Evolutionary conservation across 2,329 filamentous ascomycete genomes (phyloP).

Genomic region (Hypomyces rosellus): DNA sequence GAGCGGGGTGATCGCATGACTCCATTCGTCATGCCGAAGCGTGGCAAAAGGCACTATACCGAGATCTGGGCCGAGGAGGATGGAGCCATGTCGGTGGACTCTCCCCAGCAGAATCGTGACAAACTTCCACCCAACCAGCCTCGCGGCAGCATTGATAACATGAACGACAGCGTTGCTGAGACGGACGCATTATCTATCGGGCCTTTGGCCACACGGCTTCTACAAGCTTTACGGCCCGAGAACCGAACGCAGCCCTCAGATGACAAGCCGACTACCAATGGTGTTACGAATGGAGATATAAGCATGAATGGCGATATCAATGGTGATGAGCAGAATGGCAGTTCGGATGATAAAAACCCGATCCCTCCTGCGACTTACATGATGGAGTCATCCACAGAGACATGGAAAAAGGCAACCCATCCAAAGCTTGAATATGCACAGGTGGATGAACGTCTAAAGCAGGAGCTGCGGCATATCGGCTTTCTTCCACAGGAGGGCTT

Average conservation of each 20-base stretch:
- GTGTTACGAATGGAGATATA: conserved; percentile 48
- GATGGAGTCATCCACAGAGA: conserved; percentile 66
- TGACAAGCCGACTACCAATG: conserved; percentile 49
- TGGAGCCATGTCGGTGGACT: conserved; percentile 68
- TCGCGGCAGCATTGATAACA: conserved; percentile 76
- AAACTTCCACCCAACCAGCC: conserved; percentile 73
- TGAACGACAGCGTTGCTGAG: conserved; percentile 80
- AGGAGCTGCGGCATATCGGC: conserved; percentile 85
- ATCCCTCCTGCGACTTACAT: conserved; percentile 70
- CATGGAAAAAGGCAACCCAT: conserved; percentile 72
- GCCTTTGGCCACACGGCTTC: conserved; percentile 73
- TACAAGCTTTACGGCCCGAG: conserved; percentile 77
- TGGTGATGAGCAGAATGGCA: conserved; percentile 28
- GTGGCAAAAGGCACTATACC: conserved; percentile 77
- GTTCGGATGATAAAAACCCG: conserved; percentile 30
- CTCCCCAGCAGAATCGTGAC: conserved; percentile 53
- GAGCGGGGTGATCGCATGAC: conserved; percentile 79
- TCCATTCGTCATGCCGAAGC: conserved; percentile 79
- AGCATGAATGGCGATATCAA: conserved; percentile 45
- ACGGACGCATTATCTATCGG: conserved; percentile 86
- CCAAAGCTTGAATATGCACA: conserved; percentile 76
- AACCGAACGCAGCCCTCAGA: conserved; percentile 50
- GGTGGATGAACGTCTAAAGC: conserved; percentile 84
- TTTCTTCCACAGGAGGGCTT: conserved; percentile 64
- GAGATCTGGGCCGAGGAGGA: conserved; percentile 96